Base-by-base conservation (phyloP, 2,329 filamentous ascomycete genomes). In the Aureobasidium mangrovei region DNA sequence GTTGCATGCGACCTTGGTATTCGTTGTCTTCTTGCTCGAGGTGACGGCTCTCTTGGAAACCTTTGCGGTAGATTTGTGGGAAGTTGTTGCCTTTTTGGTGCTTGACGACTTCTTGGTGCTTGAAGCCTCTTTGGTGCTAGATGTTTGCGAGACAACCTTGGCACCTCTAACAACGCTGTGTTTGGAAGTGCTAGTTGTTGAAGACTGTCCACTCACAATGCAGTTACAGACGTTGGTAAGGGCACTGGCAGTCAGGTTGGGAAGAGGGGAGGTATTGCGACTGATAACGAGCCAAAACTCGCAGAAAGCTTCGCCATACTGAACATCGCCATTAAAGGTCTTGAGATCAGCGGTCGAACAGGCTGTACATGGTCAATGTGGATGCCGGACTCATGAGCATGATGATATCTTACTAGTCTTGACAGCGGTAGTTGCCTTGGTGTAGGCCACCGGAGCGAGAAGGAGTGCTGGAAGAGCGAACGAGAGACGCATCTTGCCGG, bases 401-500 rank as follows among this genome's bases (percentile, higher is more conserved):
- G 2, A 12, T 6, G 9, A 5, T 12, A 2, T 27, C 48, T 33
- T 52, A 52, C 48, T 28, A 28, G 48, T 35, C 39, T 52, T 43
- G 39, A 28, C 38, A 6, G 48, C 29, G 18, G 38, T 40, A 5
- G 48, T 52, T 9, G 39, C 38, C 29, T 33, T 35, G 26, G 48
- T 9, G n/a, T 43, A 32, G 31, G 48, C 39, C 27, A 52, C 29
- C 29, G 48, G 48, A 52, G 48, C 18, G 38, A 52, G 48, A 9
- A 52, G 48, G 10, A 52, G 39, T 33, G 39, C 39, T 42, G 48
- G 39, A 43, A 52, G 48, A 35, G 48, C 48, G 35, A 52, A 43
- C 2, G 48, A 52, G 31, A 36, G 39, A 52, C 39, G 48, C 48
- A 52, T 52, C 48, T 52, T 52, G 39, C 39, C 29, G 18, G 40